These are phyloP conservation scores for Articulospora tetracladia DNA, from an alignment of 495 filamentous ascomycete genomes.

Conservation along the genomic window DNA sequence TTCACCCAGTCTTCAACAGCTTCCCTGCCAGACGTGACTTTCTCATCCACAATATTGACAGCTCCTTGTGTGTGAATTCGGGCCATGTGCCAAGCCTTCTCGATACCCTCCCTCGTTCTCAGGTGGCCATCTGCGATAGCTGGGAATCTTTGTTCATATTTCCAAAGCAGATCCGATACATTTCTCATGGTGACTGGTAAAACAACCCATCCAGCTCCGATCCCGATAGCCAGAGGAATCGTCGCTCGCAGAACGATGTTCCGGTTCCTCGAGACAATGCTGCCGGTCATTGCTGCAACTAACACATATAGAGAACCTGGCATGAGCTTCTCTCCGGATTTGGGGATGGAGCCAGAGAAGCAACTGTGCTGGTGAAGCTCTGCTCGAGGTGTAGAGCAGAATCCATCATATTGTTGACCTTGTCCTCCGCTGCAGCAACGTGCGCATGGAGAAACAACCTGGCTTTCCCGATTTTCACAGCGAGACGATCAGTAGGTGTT, in stretches of 20 bases:
- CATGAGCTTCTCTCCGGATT: conserved; percentile 77
- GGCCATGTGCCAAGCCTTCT: conserved; percentile 64
- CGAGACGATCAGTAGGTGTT: conserved; percentile 87
- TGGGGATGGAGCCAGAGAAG: conserved; percentile 77
- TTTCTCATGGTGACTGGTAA: conserved; percentile 81
- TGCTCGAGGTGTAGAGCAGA: conserved; percentile 73
- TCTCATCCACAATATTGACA: conserved; percentile 70
- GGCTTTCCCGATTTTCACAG: conserved; percentile 71
- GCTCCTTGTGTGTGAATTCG: conserved; percentile 67
- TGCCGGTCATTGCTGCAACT: conserved; percentile 87
- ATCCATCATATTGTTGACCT: conserved; percentile 72
- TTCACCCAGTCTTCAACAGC: conserved; percentile 82
- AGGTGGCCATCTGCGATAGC: conserved; percentile 75
- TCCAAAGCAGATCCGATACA: conserved; percentile 77
- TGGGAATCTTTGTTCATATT: conserved; percentile 83
- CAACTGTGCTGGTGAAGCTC: conserved; percentile 80
- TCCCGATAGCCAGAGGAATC: conserved; percentile 66
- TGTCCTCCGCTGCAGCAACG: conserved; percentile 66
- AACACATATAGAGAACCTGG: conserved; percentile 87
- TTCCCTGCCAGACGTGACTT: conserved; percentile 67
- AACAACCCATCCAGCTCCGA: conserved; percentile 69
- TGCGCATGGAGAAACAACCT: conserved; percentile 80
- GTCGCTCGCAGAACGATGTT: conserved; percentile 71
- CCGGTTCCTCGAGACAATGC: conserved; percentile 81
- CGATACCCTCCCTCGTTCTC: conserved; percentile 56